phyloP scores from a whole-genome alignment of 306 rosid genomes.

The Rosa multiflora region DNA sequence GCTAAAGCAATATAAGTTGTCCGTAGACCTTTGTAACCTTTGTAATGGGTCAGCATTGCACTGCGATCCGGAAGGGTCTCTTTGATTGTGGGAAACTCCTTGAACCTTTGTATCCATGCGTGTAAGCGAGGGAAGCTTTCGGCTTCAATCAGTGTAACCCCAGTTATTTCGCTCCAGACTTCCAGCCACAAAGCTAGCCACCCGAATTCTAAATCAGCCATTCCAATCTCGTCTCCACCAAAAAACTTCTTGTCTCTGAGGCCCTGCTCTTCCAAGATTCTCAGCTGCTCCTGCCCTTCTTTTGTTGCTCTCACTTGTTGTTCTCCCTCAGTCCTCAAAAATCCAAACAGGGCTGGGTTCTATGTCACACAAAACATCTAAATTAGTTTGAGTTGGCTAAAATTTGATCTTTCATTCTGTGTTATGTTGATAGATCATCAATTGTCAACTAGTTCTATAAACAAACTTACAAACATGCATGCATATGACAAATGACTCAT shows the following conservation, averaged over 20 bases:
- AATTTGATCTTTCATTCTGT: too few relatives aligned
- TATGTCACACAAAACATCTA: background rate
- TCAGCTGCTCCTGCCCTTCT: background rate
- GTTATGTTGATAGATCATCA: too few relatives aligned
- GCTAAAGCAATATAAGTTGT: background rate
- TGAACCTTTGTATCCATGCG: too few relatives aligned
- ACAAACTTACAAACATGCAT: too few relatives aligned
- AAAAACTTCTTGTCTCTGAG: conserved; percentile 14
- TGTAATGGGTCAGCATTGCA: background rate
- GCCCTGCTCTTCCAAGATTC: conserved; percentile 17
- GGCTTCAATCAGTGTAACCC: conserved; percentile 5
- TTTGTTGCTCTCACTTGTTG: background rate
- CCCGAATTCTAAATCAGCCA: conserved; percentile 12
- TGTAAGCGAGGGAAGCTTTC: background rate
- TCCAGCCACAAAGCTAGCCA: conserved; percentile 17
- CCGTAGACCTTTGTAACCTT: background rate
- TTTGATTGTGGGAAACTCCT: too few relatives aligned
- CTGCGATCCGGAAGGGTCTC: background rate
- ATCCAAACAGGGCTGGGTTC: background rate
- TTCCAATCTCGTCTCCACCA: conserved; percentile 12
- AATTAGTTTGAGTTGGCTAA: background rate
- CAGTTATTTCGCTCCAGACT: background rate
- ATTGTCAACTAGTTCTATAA: too few relatives aligned
- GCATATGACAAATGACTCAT: background rate
- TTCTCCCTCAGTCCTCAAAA: background rate